Evolutionary conservation across 352 stramenopile species (phyloP).

Genomic region (Halophytophthora batemanensis): DNA sequence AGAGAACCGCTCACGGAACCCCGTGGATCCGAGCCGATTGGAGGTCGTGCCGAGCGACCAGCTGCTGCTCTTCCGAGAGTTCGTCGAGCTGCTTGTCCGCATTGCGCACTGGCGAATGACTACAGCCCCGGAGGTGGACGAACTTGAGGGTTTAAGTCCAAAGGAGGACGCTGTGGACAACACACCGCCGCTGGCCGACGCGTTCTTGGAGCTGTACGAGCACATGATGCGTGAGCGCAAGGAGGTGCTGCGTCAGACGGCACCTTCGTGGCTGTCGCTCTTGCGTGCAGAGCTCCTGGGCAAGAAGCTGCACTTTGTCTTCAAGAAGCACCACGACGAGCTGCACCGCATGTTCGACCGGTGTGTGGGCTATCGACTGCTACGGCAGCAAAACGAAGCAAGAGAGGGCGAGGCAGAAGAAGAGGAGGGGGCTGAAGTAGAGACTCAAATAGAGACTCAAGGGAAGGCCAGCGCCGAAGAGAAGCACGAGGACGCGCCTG

Average conservation of each 20-base stretch:
- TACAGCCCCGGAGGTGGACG: constrained; percentile 5
- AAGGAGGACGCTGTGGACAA: constrained; percentile 2
- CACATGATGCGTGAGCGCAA: constrained; percentile 33
- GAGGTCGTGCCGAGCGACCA: constrained; percentile 35
- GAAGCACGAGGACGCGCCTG: neutral
- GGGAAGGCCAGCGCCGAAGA: constrained; percentile 1
- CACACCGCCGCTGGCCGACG: constrained; percentile 25
- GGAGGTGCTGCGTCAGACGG: constrained; percentile 11
- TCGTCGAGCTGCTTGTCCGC: constrained; percentile 65
- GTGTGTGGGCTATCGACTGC: constrained; percentile 9
- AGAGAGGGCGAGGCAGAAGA: no score
- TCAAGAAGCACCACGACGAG: constrained; percentile 33
- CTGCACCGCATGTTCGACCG: constrained; percentile 33
- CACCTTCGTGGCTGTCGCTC: constrained; percentile 19
- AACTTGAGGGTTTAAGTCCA: constrained; percentile 7
- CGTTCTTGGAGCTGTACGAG: constrained; percentile 45
- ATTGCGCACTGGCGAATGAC: constrained; percentile 33
- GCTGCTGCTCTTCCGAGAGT: constrained; percentile 55
- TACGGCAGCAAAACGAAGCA: no score
- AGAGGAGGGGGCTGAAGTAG: no score
- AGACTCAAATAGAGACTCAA: no score
- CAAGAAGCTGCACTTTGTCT: constrained; percentile 39
- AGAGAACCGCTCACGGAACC: constrained; percentile 19
- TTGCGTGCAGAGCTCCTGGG: constrained; percentile 31
- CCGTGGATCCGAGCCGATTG: constrained; percentile 17